These are phyloP conservation scores for Kurtzmaniella quercitrusa DNA, from an alignment of 1,139 yeast species.

Conservation along the genomic window DNA sequence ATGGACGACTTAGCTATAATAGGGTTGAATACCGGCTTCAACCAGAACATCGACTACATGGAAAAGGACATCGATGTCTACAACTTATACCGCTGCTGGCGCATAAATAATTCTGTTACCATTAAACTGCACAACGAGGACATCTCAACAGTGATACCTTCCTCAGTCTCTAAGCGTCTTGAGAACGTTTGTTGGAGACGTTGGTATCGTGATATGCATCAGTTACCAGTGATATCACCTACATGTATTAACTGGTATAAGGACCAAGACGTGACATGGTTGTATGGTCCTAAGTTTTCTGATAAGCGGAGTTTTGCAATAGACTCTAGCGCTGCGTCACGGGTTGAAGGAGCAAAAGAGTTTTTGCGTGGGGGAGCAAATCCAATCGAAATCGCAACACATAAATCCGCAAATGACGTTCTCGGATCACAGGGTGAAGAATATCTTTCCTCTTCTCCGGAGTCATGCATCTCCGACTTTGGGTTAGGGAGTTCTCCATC, in stretches of 20 bases:
- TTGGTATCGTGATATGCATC: constrained; percentile 28
- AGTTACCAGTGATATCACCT: constrained; percentile 29
- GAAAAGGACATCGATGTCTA: constrained; percentile 13
- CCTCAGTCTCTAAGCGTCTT: constrained; percentile 25
- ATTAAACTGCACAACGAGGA: constrained; percentile 16
- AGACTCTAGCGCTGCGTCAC: not conserved
- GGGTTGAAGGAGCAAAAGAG: not conserved
- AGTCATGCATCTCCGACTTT: constrained; percentile 6
- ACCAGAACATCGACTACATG: constrained; percentile 36
- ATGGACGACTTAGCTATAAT: constrained; percentile 1
- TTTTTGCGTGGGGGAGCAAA: not conserved
- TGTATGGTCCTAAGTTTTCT: constrained; percentile 38
- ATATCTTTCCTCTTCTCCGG: constrained; percentile 8
- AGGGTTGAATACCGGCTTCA: constrained; percentile 10
- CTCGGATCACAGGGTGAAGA: constrained; percentile 1
- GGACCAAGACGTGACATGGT: constrained; percentile 42
- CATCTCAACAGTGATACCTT: constrained; percentile 22
- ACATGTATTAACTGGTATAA: constrained; percentile 41
- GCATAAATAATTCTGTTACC: constrained; percentile 18
- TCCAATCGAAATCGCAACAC: constrained; percentile 4
- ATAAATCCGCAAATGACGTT: not conserved
- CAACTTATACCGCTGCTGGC: constrained; percentile 23
- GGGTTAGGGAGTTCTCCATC: constrained; percentile 1
- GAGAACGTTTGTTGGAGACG: constrained; percentile 43
- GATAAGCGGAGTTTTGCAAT: constrained; percentile 3